Evolutionary conservation across 306 rosid genomes (phyloP).

Genomic region (Ormosia semicastrata): DNA sequence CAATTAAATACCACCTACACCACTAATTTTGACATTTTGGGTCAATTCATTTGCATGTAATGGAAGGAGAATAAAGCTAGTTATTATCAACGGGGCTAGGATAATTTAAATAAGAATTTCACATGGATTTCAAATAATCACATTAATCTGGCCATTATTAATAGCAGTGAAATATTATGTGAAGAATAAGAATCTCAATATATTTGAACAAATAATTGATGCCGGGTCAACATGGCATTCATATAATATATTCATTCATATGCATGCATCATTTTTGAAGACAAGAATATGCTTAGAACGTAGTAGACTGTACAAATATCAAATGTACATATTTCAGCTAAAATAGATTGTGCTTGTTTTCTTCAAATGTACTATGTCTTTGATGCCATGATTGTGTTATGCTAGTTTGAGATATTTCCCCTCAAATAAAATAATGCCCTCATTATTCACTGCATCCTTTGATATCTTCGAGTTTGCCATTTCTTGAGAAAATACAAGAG

Average conservation of each 20-base stretch:
- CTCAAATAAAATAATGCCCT: too few species aligned
- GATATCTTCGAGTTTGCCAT: too few species aligned
- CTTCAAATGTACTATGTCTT: too few species aligned
- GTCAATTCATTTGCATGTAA: constrained; percentile 8
- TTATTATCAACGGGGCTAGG: neutral
- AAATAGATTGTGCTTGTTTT: too few species aligned
- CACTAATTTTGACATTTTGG: neutral
- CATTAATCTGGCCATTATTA: neutral
- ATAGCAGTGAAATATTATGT: neutral
- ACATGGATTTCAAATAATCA: neutral
- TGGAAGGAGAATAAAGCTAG: constrained; percentile 25
- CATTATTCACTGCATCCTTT: too few species aligned
- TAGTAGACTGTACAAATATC: too few species aligned
- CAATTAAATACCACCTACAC: neutral
- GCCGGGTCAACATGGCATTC: neutral
- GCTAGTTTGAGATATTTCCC: too few species aligned
- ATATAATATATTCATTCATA: neutral
- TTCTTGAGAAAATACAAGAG: too few species aligned
- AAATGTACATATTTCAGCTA: too few species aligned
- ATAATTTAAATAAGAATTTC: neutral
- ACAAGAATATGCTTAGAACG: neutral
- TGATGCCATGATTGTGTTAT: too few species aligned
- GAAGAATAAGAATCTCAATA: neutral
- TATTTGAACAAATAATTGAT: neutral
- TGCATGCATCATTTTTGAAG: neutral